These are phyloP conservation scores for Lactuca saligna DNA, from an alignment of 129 eudicot genomes.

Conservation along the genomic window DNA sequence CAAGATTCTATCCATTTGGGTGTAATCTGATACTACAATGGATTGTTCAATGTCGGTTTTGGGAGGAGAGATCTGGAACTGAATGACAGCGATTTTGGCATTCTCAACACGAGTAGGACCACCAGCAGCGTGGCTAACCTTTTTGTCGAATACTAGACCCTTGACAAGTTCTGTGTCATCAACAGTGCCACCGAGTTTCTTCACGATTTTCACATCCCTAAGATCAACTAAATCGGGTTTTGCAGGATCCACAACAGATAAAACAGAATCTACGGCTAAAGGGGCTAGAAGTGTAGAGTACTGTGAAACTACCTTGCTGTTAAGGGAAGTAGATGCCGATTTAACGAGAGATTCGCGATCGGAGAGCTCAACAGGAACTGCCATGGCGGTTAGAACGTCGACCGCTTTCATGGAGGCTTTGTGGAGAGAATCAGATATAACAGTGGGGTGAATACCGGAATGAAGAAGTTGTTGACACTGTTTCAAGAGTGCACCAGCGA, in stretches of 20 bases:
- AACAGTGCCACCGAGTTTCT: slow-evolving; percentile 86
- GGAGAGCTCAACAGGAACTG: slow-evolving; percentile 77
- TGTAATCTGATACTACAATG: slow-evolving; percentile 83
- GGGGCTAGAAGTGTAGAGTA: slow-evolving; percentile 86
- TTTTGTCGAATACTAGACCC: slow-evolving; percentile 86
- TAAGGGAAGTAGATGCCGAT: slow-evolving; percentile 77
- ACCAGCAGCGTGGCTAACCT: slow-evolving; percentile 85
- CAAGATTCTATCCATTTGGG: slow-evolving; percentile 91
- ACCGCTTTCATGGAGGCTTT: slow-evolving; percentile 54
- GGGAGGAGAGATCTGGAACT: slow-evolving; percentile 90
- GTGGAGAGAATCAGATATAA: slow-evolving; percentile 69
- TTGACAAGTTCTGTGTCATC: slow-evolving; percentile 85
- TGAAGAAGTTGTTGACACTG: slow-evolving; percentile 55
- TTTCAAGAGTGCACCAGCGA: slow-evolving; percentile 85
- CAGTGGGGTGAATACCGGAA: slow-evolving; percentile 80
- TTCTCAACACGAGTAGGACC: slow-evolving; percentile 79
- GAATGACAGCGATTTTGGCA: slow-evolving; percentile 87
- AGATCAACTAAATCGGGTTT: slow-evolving; percentile 85
- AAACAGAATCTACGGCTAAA: slow-evolving; percentile 78
- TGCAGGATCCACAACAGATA: slow-evolving; percentile 70
- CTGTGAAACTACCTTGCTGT: slow-evolving; percentile 90
- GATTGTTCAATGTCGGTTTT: slow-evolving; percentile 93
- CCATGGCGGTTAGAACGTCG: slow-evolving; percentile 78
- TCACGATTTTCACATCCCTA: slow-evolving; percentile 78
- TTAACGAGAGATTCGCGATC: slow-evolving; percentile 76